phyloP scores from a whole-genome alignment of 306 rosid genomes.

The Hippophae gyantsensis region DNA sequence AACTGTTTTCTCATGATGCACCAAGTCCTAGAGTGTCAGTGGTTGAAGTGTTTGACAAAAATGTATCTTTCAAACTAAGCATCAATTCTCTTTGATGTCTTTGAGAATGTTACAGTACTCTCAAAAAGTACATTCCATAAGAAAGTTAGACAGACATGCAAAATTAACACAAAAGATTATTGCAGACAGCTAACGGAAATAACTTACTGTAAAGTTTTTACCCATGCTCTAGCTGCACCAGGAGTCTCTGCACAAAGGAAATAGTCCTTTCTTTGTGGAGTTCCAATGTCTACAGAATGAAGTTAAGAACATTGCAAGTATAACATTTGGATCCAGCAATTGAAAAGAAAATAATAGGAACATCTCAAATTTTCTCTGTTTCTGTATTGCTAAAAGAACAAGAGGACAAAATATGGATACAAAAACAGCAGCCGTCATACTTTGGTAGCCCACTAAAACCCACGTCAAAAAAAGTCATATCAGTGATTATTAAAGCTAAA shows the following conservation, averaged over 20 bases:
- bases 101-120: no score
- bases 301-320: constrained; percentile 35
- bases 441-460: constrained; percentile 68
- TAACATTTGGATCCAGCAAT: constrained; percentile 2
- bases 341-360: neutral
- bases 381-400: constrained; percentile 4
- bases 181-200: constrained; percentile 4
- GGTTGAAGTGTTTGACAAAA: no score
- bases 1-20: no score
- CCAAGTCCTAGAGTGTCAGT: no score
- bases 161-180: neutral
- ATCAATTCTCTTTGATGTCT: no score
- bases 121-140: no score
- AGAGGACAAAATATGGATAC: constrained; percentile 51
- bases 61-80: no score
- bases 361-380: neutral
- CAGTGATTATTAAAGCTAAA: constrained; percentile 13
- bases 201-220: constrained; percentile 87
- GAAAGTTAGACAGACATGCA: no score
- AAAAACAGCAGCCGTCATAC: constrained; percentile 95
- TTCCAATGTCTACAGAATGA: constrained; percentile 61
- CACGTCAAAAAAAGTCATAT: constrained; percentile 11
- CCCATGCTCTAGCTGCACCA: constrained; percentile 99
- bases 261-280: constrained; percentile 94
- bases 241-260: constrained; percentile 98